Evolutionary conservation across 1,284 basidiomycete species (phyloP).

Genomic region (Exobasidium rhododendri): DNA sequence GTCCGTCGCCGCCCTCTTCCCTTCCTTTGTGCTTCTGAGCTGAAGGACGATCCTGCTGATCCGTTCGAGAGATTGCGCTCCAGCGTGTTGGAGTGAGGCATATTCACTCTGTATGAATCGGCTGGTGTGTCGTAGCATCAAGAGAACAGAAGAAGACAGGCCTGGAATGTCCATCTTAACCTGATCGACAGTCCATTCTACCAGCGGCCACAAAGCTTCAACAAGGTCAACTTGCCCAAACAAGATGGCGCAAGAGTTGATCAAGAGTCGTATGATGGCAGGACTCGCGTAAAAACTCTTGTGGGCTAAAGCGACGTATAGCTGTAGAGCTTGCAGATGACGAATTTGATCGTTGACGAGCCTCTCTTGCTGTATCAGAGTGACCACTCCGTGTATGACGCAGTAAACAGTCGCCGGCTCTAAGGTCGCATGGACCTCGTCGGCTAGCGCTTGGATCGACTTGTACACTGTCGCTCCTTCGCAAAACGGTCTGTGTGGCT

Average conservation of each 20-base stretch:
- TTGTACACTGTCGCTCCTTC: conserved; percentile 18
- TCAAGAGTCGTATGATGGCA: conserved; percentile 58
- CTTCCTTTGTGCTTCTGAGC: neutral
- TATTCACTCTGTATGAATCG: neutral
- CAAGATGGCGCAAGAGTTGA: conserved; percentile 67
- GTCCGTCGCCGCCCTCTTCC: neutral
- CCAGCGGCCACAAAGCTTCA: conserved; percentile 67
- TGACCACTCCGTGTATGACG: conserved; percentile 65
- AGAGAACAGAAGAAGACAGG: neutral
- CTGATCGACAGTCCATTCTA: conserved; percentile 52
- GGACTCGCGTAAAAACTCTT: conserved; percentile 21
- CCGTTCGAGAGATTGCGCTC: neutral
- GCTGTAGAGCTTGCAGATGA: conserved; percentile 66
- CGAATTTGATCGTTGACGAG: conserved; percentile 82
- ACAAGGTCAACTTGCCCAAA: conserved; percentile 69
- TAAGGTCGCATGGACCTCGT: neutral
- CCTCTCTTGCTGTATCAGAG: conserved; percentile 66
- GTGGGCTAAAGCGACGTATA: conserved; percentile 33
- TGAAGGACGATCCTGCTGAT: neutral
- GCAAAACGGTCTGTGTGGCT: conserved; percentile 31
- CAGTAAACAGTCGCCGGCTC: conserved; percentile 20
- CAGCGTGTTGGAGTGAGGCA: neutral
- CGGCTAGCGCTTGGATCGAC: conserved; percentile 13
- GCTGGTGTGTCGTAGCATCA: neutral
- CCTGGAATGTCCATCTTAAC: neutral